Evolutionary conservation across 371 early-diverging fungal species (phyloP), one percentile per base, ranked within the genome.

Genomic region (Mortierella sp.): DNA sequence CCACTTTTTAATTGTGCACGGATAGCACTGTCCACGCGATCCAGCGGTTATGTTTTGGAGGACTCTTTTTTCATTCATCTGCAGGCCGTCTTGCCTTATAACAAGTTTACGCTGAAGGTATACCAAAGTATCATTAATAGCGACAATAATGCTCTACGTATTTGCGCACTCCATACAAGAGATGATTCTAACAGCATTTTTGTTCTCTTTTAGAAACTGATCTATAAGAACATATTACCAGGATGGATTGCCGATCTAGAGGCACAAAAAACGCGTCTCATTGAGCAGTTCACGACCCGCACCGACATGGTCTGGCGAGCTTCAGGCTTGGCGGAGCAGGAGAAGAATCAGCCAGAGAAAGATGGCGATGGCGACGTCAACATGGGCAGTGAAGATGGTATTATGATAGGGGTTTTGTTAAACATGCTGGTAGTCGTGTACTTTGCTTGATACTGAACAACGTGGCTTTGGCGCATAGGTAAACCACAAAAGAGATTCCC

Each of bases 31-130:
- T 68, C 80, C 2, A 76, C 81, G 21, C 70, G 70, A 4, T 56
- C 70, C 6, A 55, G 55, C 12, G 70, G 69, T 19, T 78, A 81
- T 27, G 53, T 50, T 0, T 53, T 85, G n/a, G 83, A 84, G 17
- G 83, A 82, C 0, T 72, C 76, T 23, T 61, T 84, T 12, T 63
- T 87, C 24, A 47, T 59, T 3, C 83, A 83, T 56, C 43, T 87
- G n/a, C 84, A 85, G 79, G 49, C 50, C 0, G 73, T 84, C n/a
- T 60, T 87, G 9, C 87, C 86, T 0, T 87, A 84, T 52, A 84
- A 84, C 57, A 71, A 80, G 48, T 85, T 80, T 48, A 87, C 87
- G 1, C 47, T 87, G 3, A 73, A 61, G 60, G 87, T 87, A 82
- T 54, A 26, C 43, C 11, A 27, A 15, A 4, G 4, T 6, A 7